phyloP scores from a whole-genome alignment of 495 filamentous ascomycete genomes.

The Pyrenopolyporus hunteri region DNA sequence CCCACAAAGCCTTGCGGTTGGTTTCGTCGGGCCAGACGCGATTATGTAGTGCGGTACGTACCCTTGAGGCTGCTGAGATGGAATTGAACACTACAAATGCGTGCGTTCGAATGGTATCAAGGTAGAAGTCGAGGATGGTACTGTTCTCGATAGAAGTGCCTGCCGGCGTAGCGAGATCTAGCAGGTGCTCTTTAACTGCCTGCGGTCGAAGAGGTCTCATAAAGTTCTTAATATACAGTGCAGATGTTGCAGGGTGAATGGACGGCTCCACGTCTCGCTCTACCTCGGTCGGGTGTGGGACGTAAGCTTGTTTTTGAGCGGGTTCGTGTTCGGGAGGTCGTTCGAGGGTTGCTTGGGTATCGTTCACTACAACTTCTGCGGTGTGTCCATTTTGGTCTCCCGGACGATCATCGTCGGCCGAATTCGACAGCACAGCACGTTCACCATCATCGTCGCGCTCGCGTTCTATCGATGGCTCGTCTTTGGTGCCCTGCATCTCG shows the following conservation, averaged over 20 bases:
- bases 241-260: conserved; percentile 80
- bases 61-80: conserved; percentile 74
- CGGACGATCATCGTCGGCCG: conserved; percentile 14
- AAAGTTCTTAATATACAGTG: conserved; percentile 89
- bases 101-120: conserved; percentile 87
- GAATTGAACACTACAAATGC: conserved; percentile 76
- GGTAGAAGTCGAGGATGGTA: conserved; percentile 70
- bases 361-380: conserved; percentile 39
- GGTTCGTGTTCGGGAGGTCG: conserved; percentile 9
- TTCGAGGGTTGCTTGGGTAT: conserved; percentile 20
- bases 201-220: conserved; percentile 81
- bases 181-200: conserved; percentile 69
- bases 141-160: conserved; percentile 55
- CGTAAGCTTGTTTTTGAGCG: conserved; percentile 46
- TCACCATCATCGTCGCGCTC: conserved; percentile 1
- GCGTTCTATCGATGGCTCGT: neutral
- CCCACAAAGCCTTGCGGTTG: conserved; percentile 82
- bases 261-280: conserved; percentile 64
- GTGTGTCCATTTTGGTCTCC: conserved; percentile 21
- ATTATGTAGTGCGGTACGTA: conserved; percentile 76
- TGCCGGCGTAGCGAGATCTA: conserved; percentile 67
- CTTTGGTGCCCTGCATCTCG: conserved; percentile 21
- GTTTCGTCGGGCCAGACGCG: conserved; percentile 86
- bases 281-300: conserved; percentile 31
- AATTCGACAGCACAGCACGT: conserved; percentile 1